Conservation (phyloP, 345 rosid genomes). For the Anacardium occidentale region DNA sequence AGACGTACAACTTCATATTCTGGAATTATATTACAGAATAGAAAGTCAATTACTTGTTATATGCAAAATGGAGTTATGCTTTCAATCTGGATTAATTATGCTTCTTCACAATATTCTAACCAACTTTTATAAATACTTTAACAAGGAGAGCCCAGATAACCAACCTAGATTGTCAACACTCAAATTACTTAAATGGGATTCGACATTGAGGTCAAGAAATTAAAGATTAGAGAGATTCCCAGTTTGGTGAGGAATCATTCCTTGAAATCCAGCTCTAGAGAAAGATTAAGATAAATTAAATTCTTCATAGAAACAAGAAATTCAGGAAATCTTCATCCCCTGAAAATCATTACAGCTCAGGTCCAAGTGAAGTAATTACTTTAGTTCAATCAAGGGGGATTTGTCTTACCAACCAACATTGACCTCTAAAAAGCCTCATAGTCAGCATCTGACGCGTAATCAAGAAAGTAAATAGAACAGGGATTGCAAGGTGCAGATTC, state of each 20-base stretch:
- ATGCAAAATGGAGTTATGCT: no score
- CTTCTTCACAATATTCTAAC: no score
- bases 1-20: no score
- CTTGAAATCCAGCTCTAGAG: conserved; percentile 18
- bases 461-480: no score
- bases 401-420: not conserved
- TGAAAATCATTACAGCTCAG: not conserved
- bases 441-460: not conserved
- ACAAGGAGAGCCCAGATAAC: conserved; percentile 27
- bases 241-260: conserved; percentile 23
- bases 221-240: conserved; percentile 32
- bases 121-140: no score
- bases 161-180: conserved; percentile 23
- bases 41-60: no score
- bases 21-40: no score
- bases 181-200: not conserved
- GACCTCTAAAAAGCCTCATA: not conserved
- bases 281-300: conserved; percentile 28
- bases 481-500: conserved; percentile 14
- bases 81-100: no score
- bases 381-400: not conserved
- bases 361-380: not conserved
- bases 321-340: not conserved
- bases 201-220: conserved; percentile 18
- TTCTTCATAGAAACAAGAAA: not conserved